These are phyloP conservation scores for Cryptococcus sp. DNA, from an alignment of 1,284 basidiomycete species.

Conservation along the genomic window DNA sequence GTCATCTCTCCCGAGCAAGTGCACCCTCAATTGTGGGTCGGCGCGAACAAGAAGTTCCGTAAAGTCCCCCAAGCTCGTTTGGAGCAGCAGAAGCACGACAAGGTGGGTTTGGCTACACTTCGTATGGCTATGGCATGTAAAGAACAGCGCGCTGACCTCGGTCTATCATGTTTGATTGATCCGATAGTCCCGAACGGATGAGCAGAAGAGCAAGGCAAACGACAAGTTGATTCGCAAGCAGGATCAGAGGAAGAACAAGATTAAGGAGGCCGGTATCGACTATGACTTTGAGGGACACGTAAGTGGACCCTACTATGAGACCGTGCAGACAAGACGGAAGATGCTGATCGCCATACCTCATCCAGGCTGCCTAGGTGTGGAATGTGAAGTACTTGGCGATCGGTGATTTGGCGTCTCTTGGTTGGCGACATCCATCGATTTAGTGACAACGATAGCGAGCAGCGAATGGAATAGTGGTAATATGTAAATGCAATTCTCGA, in stretches of 20 bases:
- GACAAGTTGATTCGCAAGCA: conserved; percentile 76
- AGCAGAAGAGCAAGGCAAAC: conserved; percentile 68
- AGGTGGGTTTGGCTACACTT: conserved; percentile 58
- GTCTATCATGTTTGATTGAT: conserved; percentile 5
- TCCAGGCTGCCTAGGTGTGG: not conserved
- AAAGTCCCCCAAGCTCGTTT: conserved; percentile 72
- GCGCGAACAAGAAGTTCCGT: conserved; percentile 91
- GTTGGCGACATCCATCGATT: no score
- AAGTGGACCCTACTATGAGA: conserved; percentile 13
- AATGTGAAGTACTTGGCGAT: not conserved
- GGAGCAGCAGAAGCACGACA: conserved; percentile 74
- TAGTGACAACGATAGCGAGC: no score
- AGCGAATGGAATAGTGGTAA: no score
- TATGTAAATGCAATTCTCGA: no score
- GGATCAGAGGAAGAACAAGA: conserved; percentile 71
- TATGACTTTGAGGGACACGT: conserved; percentile 74
- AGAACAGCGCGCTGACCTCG: not conserved
- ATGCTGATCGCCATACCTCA: not conserved
- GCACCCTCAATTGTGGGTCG: conserved; percentile 92
- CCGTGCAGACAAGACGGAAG: not conserved
- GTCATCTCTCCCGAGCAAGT: conserved; percentile 82
- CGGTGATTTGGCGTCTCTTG: not conserved
- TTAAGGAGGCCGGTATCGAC: conserved; percentile 79
- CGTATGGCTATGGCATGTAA: not conserved
- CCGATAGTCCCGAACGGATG: conserved; percentile 69